Evolutionary conservation across 176 grass and related monocot species (phyloP).

Genomic region (barley (Hordeum vulgare)): MorexV3_pseudomolecules_assembly NC_058521.1:584911120-584911619

Average conservation of each 20-base stretch:
- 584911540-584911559: background rate
- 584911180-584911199: background rate
- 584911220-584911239: constrained; percentile 30
- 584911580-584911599: background rate
- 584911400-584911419: background rate
- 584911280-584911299: constrained; percentile 62
- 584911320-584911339: constrained; percentile 31
- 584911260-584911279: constrained; percentile 62
- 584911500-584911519: background rate
- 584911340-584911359: background rate
- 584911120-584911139: background rate
- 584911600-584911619: background rate
- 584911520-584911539: constrained; percentile 9
- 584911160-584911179: background rate
- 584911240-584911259: constrained; percentile 89
- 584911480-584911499: background rate
- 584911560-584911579: background rate
- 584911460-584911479: background rate
- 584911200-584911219: background rate
- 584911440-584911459: background rate
- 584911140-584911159: background rate
- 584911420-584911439: background rate
- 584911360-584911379: background rate
- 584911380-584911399: background rate
- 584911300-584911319: constrained; percentile 87